Base-by-base conservation (phyloP, 805 yeast species). In the Torulaspora quercuum region DNA sequence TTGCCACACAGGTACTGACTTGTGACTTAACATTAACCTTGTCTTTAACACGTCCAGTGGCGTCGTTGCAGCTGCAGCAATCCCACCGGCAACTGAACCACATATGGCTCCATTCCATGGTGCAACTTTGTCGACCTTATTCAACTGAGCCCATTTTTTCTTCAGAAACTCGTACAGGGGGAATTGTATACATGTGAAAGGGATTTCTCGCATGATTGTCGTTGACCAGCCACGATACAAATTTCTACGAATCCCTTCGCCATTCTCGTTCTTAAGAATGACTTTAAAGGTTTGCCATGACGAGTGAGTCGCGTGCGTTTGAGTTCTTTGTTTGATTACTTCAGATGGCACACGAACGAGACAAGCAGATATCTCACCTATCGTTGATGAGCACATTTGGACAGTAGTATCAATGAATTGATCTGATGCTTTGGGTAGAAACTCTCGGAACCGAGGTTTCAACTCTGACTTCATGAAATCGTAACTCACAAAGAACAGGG, bases 291-390 rank as follows among this genome's bases (percentile, higher is more conserved):
- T 83, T 30, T 76, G 76, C 59, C 70, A 69, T 7, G 96, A 86
- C 0, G 76, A 63, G 25, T 64, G 59, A 7, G 51, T 45, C 32
- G 68, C 70, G 25, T 78, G 66, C 0, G 95, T 78, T 60, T 92
- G 99, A 0, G 97, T 84, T 40, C 97, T 70, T 64, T 92, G 98
- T 63, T 92, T 92, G 50, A 92, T 78, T 16, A 92, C 95, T 57
- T 92, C 99, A 0, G 95, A 94, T 0, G 99, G 99, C 0, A 92
- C 99, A 40, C 99, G 70, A 1, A 92, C 92, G 40, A 82, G 63
- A 60, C 99, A 92, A 0, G 98, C 98, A 1, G 92, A 82, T 10
- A 88, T 69, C 56, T 92, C 99, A 39, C 98, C 98, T 9, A 79
- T 53, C 1, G 95, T 82, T 1, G 97, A 95, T 15, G 92, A 70